A percentile compares a stretch with the other conserved stretches of the same genome.
Conservation (phyloP, 129 eudicot genomes). For the Escallonia herrerae region DNA sequence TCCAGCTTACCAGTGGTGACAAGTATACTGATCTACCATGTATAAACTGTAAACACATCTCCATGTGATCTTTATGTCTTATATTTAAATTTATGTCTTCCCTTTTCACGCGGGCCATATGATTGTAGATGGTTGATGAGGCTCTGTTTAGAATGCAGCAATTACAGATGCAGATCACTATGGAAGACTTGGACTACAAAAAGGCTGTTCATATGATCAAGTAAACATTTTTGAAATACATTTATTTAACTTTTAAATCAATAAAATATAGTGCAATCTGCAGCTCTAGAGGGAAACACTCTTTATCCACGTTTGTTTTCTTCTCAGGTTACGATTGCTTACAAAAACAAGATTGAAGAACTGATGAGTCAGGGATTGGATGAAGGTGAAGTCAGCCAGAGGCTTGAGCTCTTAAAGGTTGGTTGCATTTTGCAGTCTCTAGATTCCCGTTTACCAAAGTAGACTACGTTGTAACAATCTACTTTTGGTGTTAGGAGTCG, state of each 20-base stretch:
- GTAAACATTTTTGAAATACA: conserved; percentile 13
- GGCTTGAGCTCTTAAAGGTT: conserved; percentile 22
- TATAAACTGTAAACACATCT: too few species aligned
- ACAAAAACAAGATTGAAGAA: conserved; percentile 50
- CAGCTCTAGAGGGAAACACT: not conserved
- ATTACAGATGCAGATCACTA: conserved; percentile 73
- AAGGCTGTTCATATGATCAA: conserved; percentile 63
- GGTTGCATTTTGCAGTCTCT: not conserved
- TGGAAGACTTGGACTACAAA: conserved; percentile 59
- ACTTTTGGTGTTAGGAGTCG: conserved; percentile 44
- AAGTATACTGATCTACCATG: too few species aligned
- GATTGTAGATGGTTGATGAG: conserved; percentile 19
- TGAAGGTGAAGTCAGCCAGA: conserved; percentile 22
- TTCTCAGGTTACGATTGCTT: conserved; percentile 54
- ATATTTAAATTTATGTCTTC: not conserved
- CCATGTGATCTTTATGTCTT: not conserved
- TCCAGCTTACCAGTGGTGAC: too few species aligned
- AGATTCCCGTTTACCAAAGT: too few species aligned
- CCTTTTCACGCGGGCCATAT: not conserved
- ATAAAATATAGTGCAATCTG: not conserved
- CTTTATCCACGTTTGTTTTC: not conserved
- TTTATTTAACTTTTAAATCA: too few species aligned
- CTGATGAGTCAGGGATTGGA: conserved; percentile 45
- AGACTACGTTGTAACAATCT: not conserved
- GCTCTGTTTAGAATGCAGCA: conserved; percentile 59